phyloP scores from a whole-genome alignment of 2,329 filamentous ascomycete species.

The Chrysoporthe puriensis region DNA sequence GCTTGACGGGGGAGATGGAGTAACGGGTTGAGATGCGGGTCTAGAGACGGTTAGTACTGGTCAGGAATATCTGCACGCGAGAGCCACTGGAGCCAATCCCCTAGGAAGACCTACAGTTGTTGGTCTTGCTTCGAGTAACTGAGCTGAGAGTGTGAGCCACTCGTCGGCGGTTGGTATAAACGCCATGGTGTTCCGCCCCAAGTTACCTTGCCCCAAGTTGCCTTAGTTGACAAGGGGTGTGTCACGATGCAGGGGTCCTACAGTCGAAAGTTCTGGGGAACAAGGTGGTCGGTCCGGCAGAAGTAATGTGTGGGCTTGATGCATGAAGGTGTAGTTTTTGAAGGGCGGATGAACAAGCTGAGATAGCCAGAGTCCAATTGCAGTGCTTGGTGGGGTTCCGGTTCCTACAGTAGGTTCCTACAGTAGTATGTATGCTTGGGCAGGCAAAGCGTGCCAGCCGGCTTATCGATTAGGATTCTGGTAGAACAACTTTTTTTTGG shows the following conservation, averaged over 20 bases:
- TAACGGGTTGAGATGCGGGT: constrained; percentile 93
- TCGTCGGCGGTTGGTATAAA: constrained; percentile 81
- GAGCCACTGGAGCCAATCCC: not conserved
- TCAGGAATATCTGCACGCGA: constrained; percentile 29
- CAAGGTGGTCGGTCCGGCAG: not conserved
- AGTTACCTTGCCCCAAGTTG: no score
- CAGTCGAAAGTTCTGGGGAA: not conserved
- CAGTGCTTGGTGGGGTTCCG: constrained; percentile 15
- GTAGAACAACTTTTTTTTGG: not conserved
- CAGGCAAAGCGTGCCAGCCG: constrained; percentile 14
- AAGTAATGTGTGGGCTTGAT: not conserved
- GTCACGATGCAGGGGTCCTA: not conserved
- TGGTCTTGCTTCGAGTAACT: constrained; percentile 85
- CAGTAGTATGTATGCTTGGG: not conserved
- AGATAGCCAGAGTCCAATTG: not conserved
- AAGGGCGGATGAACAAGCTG: not conserved
- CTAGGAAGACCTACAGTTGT: constrained; percentile 66
- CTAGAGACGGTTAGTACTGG: constrained; percentile 47
- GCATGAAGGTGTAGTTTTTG: constrained; percentile 7
- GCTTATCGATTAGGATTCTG: not conserved
- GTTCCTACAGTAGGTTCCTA: no score
- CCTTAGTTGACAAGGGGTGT: not conserved
- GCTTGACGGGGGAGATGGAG: constrained; percentile 61
- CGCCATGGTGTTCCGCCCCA: constrained; percentile 62
- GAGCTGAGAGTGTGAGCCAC: constrained; percentile 86